Base-by-base conservation (phyloP, 2,329 filamentous ascomycete genomes). In the Clonostachys chloroleuca region DNA sequence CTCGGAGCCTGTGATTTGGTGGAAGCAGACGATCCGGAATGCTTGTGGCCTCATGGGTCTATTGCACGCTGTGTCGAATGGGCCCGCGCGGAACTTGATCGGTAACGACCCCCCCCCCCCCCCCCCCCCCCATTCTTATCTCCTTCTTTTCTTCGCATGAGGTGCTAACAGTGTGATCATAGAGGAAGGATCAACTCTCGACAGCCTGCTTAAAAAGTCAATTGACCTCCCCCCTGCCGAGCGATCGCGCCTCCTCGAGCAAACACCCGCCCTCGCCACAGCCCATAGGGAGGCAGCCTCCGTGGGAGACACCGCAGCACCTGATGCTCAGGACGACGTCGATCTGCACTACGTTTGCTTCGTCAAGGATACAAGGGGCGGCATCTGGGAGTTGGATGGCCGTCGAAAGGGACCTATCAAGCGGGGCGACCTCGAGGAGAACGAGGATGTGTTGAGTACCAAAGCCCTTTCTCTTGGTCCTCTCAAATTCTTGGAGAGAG, bases 311-410 rank as follows among this genome's bases (percentile, higher is more conserved):
- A 95, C 91, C 1, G 61, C 75, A 12, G 89, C 92, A 2, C 92
- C 94, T 0, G 70, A 79, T 46, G 89, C 90, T 9, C 78, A 83
- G n/a, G 87, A 89, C 58, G 80, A 86, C 55, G 77, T 96, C n/a
- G 92, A 96, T 61, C 74, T 96, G 57, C 94, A 99, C 72, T 97
- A 95, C 64, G 92, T 97, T 42, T 94, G 89, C 61, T 99, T 97
- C 67, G 87, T 94, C 45, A 94, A 92, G 72, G 74, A 74, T 34
- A 69, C 68, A 45, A 83, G 87, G 63, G 85, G 85, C 47, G 78
- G 63, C 12, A 58, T 83, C 36, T 83, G 78, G 77, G 80, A 83
- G 69, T 71, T 83, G 12, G 80, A 83, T 55, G 80, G 80, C 4
- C 67, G 79, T 44, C 61, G 76, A 47, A 82, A 80, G 63, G 80